Base-by-base conservation (phyloP, 2,329 filamentous ascomycete species). In the Cladobotryum mycophilum region DNA sequence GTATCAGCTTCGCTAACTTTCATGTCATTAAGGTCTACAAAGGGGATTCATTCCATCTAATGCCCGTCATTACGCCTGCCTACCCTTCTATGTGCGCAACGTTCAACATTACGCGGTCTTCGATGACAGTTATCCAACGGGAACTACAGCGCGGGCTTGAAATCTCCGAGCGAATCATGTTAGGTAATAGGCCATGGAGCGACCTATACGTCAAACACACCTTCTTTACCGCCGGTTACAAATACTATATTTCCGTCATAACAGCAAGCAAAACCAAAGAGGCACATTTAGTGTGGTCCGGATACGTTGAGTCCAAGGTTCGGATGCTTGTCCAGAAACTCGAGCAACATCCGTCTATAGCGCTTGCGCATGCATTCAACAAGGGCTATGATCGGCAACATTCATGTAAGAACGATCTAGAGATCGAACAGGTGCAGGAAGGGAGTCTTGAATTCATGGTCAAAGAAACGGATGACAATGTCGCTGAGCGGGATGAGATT, bases 61-160 rank as follows among this genome's bases (percentile, higher is more conserved):
- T 99, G 93, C 93, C 93, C 25, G 89, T 99, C 68, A 97, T 99
- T 63, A 99, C 93, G 1, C 93, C 93, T 1, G 91, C 93, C 1
- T 97, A 96, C 66, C 93, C 93, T 3, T 95, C 90, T 45, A 97
- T 96, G 91, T 97, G 93, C 67, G 86, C 93, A 2, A 97, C 93
- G 0, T 93, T 95, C 73, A 97, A 96, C 62, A 85, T 99, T 54
- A 91, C 88, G 3, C 76, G 81, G 57, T 97, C 92, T 1, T 95
- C 90, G 2, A 89, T 90, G 73, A 75, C 80, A 6, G 82, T 96
- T 45, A 90, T 99, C 62, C 81, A 89, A 57, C 79, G 84, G 43
- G 93, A 99, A 65, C 80, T 97, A 17, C 78, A 85, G 56, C 82
- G 88, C 36, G 93, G 85, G 5, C 81, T 85, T 47, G 77, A 88